Percentiles rank a stretch among this genome's conserved stretches.
Conservation (phyloP, 1,284 basidiomycete genomes). For the Ganoderma sp. region DNA sequence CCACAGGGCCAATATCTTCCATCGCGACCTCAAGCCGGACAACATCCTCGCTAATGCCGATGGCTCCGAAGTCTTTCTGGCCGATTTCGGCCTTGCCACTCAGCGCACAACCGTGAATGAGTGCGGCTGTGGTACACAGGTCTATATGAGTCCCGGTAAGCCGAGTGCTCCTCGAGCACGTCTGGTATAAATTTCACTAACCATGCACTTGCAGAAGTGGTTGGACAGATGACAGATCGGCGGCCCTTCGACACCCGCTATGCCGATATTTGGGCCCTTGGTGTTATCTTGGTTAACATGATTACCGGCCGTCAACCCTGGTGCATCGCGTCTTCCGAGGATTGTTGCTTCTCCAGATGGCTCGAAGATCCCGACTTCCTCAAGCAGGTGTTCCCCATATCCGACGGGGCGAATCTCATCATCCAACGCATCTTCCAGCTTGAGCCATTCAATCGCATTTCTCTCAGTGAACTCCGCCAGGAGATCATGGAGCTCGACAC, state of each 20-base stretch:
- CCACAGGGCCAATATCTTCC: conserved; percentile 64
- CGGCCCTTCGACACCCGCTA: conserved; percentile 67
- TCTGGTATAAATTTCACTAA: background rate
- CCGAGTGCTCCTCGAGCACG: background rate
- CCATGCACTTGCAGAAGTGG: conserved; percentile 35
- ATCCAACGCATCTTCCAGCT: conserved; percentile 65
- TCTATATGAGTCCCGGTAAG: conserved; percentile 68
- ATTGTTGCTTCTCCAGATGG: conserved; percentile 68
- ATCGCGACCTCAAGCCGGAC: conserved; percentile 81
- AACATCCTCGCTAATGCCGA: conserved; percentile 65
- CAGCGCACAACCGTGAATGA: conserved; percentile 50
- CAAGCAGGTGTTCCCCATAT: conserved; percentile 76
- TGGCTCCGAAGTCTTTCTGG: conserved; percentile 57
- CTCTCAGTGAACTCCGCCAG: conserved; percentile 66
- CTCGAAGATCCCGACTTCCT: conserved; percentile 72
- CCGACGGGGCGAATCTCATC: conserved; percentile 58
- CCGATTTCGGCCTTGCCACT: conserved; percentile 78
- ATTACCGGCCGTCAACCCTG: conserved; percentile 88
- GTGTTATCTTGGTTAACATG: conserved; percentile 66
- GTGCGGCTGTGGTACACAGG: conserved; percentile 57
- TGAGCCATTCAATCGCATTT: conserved; percentile 58
- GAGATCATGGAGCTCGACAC: conserved; percentile 64
- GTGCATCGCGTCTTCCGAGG: conserved; percentile 74
- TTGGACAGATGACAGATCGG: conserved; percentile 33
- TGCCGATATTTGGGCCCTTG: conserved; percentile 91